Evolutionary conservation across 768 basidiomycete genomes (phyloP), one percentile per base, ranked within the genome.

Genomic region (Mycena latifolia): DNA sequence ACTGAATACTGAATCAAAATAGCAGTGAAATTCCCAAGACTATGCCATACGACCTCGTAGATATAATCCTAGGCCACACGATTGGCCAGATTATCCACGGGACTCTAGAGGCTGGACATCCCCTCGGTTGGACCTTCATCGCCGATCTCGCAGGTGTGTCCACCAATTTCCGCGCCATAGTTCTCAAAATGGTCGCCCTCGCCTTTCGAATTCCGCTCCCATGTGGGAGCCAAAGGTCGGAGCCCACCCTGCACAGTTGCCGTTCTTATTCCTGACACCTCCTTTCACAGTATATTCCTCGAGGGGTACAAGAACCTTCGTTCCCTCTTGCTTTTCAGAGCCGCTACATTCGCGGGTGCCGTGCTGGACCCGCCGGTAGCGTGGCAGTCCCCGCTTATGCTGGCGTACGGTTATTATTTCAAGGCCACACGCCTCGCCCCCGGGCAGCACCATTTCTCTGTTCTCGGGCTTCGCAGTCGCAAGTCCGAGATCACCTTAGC

Each of bases 81-180:
- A 53, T 65, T 31, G 63, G 48, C 20, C 56, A 58, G 43, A 17
- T 53, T 37, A 53, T 65, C 17, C 51, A 65, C 50, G 63, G 47
- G 1, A 17, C 28, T 4, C 41, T 58, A 6, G 51, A 65, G 15
- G 35, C 27, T 1, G 17, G n/a, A n/a, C n/a, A n/a, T 29, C 10
- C 37, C 5, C 17, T 52, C 56, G 31, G 48, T 15, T 46, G 63
- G 63, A 31, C 33, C 37, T 27, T 20, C 9, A n/a, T 65, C 22
- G 50, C 33, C 29, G 28, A 27, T 28, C 63, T 65, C n/a, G 48
- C 51, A 65, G 63, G 63, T 65, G 63, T 65, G 63, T 65, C 56
- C 1, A 22, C 48, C 25, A 53, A 22, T 29, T 65, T 57, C 56
- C 63, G 63, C 50, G 50, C 48, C 7, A 58, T 58, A 18, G 29